A percentile compares a stretch with the other conserved stretches of the same genome.
phyloP scores from a whole-genome alignment of 257 asterid species.

The Gynochthodes officinalis region DNA sequence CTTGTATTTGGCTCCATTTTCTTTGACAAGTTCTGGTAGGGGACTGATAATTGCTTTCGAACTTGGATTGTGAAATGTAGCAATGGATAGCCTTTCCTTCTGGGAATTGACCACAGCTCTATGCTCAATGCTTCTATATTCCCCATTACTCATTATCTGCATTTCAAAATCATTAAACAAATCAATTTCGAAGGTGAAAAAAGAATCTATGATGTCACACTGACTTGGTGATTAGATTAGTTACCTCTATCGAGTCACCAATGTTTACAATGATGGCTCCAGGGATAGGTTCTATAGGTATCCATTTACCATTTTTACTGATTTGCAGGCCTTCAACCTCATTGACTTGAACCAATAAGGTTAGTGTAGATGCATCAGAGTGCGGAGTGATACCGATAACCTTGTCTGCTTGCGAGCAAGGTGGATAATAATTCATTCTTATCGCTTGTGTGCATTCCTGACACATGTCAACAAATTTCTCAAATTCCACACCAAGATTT shows the following conservation, averaged over 20 bases:
- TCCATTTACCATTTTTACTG: conserved; percentile 26
- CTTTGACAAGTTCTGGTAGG: conserved; percentile 11
- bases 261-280: conserved; percentile 34
- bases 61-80: conserved; percentile 34
- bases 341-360: conserved; percentile 31
- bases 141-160: conserved; percentile 38
- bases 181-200: background rate
- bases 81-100: conserved; percentile 32
- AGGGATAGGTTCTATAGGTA: conserved; percentile 22
- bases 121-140: conserved; percentile 34
- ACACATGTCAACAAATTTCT: conserved; percentile 12
- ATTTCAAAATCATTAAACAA: background rate
- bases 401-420: conserved; percentile 26
- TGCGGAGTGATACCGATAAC: conserved; percentile 36
- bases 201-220: too few relatives aligned
- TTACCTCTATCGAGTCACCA: conserved; percentile 36
- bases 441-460: conserved; percentile 27
- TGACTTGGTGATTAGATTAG: background rate
- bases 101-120: conserved; percentile 26
- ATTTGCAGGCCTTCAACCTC: conserved; percentile 35
- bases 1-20: conserved; percentile 24
- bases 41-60: conserved; percentile 17
- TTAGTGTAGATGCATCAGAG: conserved; percentile 33
- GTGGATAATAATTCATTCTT: conserved; percentile 37
- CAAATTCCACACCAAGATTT: conserved; percentile 29